Evolutionary conservation across 768 basidiomycete genomes (phyloP).

Genomic region (Boletus patriciae): DNA sequence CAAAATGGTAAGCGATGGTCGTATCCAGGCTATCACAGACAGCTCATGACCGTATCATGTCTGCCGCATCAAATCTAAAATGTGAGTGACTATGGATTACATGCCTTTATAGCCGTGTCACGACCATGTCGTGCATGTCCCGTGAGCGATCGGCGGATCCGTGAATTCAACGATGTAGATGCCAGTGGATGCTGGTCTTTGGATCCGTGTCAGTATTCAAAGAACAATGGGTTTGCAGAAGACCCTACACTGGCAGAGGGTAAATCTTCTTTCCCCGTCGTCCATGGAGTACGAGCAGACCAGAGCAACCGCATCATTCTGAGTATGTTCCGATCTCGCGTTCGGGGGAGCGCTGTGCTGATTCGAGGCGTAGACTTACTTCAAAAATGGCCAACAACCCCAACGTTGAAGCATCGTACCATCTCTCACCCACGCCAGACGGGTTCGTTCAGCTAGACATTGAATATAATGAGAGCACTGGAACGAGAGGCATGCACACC

Average conservation of each 20-base stretch:
- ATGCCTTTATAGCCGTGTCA: no score
- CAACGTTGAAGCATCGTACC: constrained; percentile 77
- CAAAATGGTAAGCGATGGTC: no score
- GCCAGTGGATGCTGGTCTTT: no score
- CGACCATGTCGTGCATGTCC: no score
- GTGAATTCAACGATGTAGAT: no score
- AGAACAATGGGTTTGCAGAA: constrained; percentile 69
- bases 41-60: no score
- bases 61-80: no score
- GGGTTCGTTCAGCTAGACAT: constrained; percentile 83
- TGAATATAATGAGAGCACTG: constrained; percentile 62
- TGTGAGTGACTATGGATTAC: no score
- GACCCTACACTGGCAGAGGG: constrained; percentile 81
- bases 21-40: no score
- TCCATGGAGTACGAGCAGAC: constrained; percentile 82
- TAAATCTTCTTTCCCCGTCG: constrained; percentile 78
- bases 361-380: constrained; percentile 64
- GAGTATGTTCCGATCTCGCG: constrained; percentile 50
- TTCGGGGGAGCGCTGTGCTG: background rate
- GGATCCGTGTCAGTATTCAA: constrained; percentile 49
- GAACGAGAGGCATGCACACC: constrained; percentile 49
- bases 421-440: constrained; percentile 81
- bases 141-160: no score
- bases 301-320: constrained; percentile 74
- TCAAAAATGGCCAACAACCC: constrained; percentile 85